A percentile compares a stretch with the other conserved stretches of the same genome.
Conservation (phyloP, 1,284 basidiomycete genomes). For the Puccinia triticina region DNA sequence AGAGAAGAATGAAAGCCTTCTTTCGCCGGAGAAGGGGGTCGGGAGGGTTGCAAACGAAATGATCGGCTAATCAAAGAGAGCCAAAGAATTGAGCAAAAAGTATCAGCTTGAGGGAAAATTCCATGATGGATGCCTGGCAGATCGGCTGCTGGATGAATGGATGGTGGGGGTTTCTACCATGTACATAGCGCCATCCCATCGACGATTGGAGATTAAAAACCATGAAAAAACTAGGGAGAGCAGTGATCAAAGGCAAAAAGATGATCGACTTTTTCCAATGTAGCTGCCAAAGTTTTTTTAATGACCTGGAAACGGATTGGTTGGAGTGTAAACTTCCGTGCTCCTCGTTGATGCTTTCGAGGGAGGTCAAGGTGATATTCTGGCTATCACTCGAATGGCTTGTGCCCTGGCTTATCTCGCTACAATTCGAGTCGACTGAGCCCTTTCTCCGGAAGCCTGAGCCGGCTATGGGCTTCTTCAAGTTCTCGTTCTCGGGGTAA, state of each 20-base stretch:
- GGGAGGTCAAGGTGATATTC: background rate
- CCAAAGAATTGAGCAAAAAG: background rate
- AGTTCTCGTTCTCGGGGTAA: background rate
- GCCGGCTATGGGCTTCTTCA: no score
- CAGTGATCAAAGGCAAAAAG: conserved; percentile 10
- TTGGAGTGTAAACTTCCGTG: background rate
- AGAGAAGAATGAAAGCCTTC: conserved; percentile 5
- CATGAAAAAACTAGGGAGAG: conserved; percentile 25
- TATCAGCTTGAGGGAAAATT: background rate
- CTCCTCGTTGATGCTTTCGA: background rate
- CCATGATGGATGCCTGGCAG: no score
- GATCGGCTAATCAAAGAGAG: conserved; percentile 7
- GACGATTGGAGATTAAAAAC: conserved; percentile 7
- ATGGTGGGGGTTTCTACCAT: conserved; percentile 9
- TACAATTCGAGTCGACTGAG: background rate
- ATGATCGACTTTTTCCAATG: conserved; percentile 16
- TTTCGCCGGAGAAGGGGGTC: background rate
- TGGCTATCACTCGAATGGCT: background rate
- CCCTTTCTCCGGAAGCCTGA: conserved; percentile 10
- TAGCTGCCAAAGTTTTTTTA: conserved; percentile 1
- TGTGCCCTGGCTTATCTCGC: background rate
- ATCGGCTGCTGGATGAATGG: no score
- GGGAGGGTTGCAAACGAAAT: conserved; percentile 20
- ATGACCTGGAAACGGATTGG: background rate
- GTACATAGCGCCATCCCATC: conserved; percentile 34